Conservation (phyloP, 208 protist species). For the Trypanosoma cruzi region DNA sequence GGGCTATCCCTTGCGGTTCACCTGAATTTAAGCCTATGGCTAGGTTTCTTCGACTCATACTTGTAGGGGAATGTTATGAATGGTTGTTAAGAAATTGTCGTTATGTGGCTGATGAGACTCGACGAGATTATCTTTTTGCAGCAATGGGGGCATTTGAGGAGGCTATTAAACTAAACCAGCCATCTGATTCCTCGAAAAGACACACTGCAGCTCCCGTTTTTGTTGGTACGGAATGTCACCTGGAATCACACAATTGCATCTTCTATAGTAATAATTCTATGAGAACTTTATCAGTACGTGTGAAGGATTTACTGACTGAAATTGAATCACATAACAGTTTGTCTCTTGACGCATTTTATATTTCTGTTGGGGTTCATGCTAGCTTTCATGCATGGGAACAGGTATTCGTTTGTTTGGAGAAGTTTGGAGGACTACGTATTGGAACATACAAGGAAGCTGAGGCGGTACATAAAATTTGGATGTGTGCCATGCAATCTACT, state of each 20-base stretch:
- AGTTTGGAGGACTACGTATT: conserved; percentile 5
- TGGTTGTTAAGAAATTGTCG: conserved; percentile 44
- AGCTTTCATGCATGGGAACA: conserved; percentile 8
- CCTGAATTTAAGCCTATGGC: conserved; percentile 40
- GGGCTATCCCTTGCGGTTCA: conserved; percentile 30
- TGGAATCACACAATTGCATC: conserved; percentile 30
- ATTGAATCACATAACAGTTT: neutral
- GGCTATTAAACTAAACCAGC: conserved; percentile 30
- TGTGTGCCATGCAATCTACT: conserved; percentile 3
- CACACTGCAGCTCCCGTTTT: conserved; percentile 29
- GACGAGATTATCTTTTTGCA: conserved; percentile 38
- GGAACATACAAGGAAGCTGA: conserved; percentile 14
- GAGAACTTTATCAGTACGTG: conserved; percentile 6
- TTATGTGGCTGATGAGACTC: conserved; percentile 22
- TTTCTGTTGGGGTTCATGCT: conserved; percentile 13
- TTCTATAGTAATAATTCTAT: conserved; percentile 5
- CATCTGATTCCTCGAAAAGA: conserved; percentile 23
- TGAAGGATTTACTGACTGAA: conserved; percentile 9
- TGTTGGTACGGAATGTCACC: conserved; percentile 47
- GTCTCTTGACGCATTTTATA: conserved; percentile 12
- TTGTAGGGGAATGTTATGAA: conserved; percentile 56
- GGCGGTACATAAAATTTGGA: conserved; percentile 20
- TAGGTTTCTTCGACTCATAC: conserved; percentile 35
- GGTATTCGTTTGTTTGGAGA: conserved; percentile 1
- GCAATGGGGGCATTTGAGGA: conserved; percentile 41